A percentile compares a stretch with the other conserved stretches of the same genome.
Conservation (phyloP, 805 yeast species). For the Ogataea parapolymorpha region DNA sequence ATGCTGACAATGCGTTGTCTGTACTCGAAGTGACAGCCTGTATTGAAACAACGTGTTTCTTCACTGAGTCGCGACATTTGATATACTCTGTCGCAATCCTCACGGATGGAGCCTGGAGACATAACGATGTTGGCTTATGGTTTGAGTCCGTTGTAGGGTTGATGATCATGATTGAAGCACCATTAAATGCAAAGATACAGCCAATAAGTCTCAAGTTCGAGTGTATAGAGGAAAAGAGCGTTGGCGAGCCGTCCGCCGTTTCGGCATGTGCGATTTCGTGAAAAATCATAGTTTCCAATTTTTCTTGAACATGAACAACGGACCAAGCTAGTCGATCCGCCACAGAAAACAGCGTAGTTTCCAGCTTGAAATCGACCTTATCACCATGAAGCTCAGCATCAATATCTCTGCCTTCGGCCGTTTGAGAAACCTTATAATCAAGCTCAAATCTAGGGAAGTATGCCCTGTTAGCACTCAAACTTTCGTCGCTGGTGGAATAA, state of each 20-base stretch:
- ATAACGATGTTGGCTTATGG: slow-evolving; percentile 47
- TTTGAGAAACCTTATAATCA: slow-evolving; percentile 33
- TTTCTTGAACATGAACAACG: slow-evolving; percentile 33
- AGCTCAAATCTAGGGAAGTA: slow-evolving; percentile 68
- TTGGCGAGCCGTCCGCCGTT: slow-evolving; percentile 5
- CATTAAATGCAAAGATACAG: slow-evolving; percentile 58
- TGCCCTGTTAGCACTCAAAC: slow-evolving; percentile 53
- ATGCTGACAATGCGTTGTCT: slow-evolving; percentile 63
- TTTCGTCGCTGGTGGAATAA: slow-evolving; percentile 42
- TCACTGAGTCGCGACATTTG: slow-evolving; percentile 33
- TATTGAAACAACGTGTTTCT: slow-evolving; percentile 44
- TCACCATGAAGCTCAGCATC: slow-evolving; percentile 61
- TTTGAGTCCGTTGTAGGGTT: slow-evolving; percentile 41
- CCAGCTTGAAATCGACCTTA: slow-evolving; percentile 60
- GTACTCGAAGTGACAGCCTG: slow-evolving; percentile 67
- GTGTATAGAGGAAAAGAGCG: slow-evolving; percentile 4
- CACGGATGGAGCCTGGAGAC: slow-evolving; percentile 74
- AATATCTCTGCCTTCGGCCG: slow-evolving; percentile 34
- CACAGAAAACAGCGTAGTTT: slow-evolving; percentile 52
- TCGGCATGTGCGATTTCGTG: not conserved
- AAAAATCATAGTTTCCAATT: slow-evolving; percentile 8
- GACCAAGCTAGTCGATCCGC: slow-evolving; percentile 54
- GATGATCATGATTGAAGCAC: slow-evolving; percentile 57
- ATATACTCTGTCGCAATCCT: slow-evolving; percentile 53
- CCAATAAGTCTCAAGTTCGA: slow-evolving; percentile 37